Evolutionary conservation across 441 rosid genomes (phyloP), one percentile per base, ranked within the genome.

Genomic region (Jatropha podagrica): DNA sequence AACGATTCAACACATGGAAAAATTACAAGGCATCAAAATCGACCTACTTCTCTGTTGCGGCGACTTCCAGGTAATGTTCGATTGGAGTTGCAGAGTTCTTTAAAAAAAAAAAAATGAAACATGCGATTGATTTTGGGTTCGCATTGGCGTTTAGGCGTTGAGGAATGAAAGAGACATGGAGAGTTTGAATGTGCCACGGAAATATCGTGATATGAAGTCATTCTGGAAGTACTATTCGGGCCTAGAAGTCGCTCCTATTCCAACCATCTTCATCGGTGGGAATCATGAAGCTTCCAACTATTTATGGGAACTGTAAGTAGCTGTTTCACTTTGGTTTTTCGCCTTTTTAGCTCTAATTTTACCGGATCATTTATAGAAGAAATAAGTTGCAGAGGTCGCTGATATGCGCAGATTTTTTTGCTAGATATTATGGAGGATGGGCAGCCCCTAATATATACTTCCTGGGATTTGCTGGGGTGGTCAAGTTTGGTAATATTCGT

Each of bases 281-380:
- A 95, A 95, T 81, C 99, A 93, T 41, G 99, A 95, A 81, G 98
- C 99, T 78, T 95, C 97, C 4, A 95, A 95, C 77, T 93, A 93
- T 85, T 83, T 90, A 77, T 95, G 97, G 97, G 98, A 92, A 83
- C 66, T 93, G 97, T 91, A 72, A 79, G 96, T 81, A 9, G 1
- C 42, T 13, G 5, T 46, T 18, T 7, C 56, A 12, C 10, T 2
- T 68, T 32, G 5, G 32, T 14, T 14, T n/a, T 14, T 26, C 3
- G 7, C 13, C 9, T 12, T 59, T 40, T 20, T 15, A 51, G 20
- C 18, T 59, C 55, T 69, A 8, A 4, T 46, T 66, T 70, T 10
- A 3, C 42, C 56, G 11, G 15, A 58, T 82, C 9, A 8, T 14
- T 74, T 69, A n/a, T 46, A 71, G 11, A 49, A 26, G 18, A 60